Percentiles rank a stretch among this genome's conserved stretches.
Evolutionary conservation across 495 filamentous ascomycete genomes (phyloP).

Genomic region (Cryomyces antarcticus): DNA sequence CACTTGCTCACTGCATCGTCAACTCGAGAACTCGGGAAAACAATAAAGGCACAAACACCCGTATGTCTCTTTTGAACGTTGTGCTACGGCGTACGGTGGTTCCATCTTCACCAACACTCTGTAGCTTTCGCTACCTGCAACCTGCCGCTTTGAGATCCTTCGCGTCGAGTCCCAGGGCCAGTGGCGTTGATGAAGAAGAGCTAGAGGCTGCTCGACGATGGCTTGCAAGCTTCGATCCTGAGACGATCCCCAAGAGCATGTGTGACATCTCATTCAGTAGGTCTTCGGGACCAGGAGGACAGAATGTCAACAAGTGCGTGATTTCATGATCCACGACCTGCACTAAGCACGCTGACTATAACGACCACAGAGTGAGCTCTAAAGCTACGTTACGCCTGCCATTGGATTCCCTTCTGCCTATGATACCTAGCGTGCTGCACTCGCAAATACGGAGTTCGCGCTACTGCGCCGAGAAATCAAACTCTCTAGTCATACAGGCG

Average conservation of each 20-base stretch:
- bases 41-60: no score
- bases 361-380: conserved; percentile 51
- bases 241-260: conserved; percentile 40
- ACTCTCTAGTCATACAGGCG: conserved; percentile 47
- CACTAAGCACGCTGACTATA: not conserved
- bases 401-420: conserved; percentile 31
- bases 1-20: no score
- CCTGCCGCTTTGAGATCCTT: no score
- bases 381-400: conserved; percentile 66
- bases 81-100: no score
- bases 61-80: no score
- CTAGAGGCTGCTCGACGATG: conserved; percentile 55
- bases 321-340: not conserved
- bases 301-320: conserved; percentile 90
- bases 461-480: conserved; percentile 44
- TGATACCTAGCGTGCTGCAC: conserved; percentile 52
- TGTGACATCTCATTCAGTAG: conserved; percentile 56
- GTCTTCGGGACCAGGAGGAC: conserved; percentile 83
- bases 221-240: conserved; percentile 41
- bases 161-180: no score
- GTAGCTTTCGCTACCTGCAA: no score
- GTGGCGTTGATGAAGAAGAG: conserved; percentile 25
- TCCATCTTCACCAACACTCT: no score
- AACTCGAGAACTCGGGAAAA: no score
- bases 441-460: conserved; percentile 38